phyloP scores from a whole-genome alignment of 1,139 yeast species.

The Suhomyces maxii region DNA sequence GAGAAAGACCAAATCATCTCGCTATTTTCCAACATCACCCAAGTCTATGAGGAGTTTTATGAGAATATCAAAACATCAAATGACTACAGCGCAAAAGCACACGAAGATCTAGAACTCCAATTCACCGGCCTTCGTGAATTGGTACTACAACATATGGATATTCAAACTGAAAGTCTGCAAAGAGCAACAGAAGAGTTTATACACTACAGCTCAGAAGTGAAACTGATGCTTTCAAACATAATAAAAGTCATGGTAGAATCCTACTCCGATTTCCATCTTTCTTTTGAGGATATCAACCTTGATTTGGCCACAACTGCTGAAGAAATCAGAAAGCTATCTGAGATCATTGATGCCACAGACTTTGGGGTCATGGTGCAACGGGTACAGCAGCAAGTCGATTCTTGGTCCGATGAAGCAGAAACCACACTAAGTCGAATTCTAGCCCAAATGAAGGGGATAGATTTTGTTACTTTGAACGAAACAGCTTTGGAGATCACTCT shows the following conservation, averaged over 20 bases:
- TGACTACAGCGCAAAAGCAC: conserved; percentile 11
- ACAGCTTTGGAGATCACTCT: not conserved
- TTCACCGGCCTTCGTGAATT: conserved; percentile 7
- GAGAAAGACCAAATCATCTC: conserved; percentile 52
- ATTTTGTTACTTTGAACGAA: conserved; percentile 2
- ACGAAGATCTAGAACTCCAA: conserved; percentile 5
- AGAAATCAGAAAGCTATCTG: conserved; percentile 6
- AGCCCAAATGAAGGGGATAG: not conserved
- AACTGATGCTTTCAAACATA: conserved; percentile 10
- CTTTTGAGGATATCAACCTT: not conserved
- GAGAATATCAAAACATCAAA: conserved; percentile 19
- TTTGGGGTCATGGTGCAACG: not conserved
- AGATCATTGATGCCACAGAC: not conserved
- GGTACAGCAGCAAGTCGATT: not conserved
- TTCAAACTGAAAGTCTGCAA: conserved; percentile 1
- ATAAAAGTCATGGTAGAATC: not conserved
- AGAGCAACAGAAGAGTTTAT: conserved; percentile 12
- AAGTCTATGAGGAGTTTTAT: conserved; percentile 24
- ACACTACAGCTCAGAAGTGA: conserved; percentile 11
- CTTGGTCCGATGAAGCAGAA: conserved; percentile 3
- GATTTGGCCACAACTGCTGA: not conserved
- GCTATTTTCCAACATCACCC: conserved; percentile 49
- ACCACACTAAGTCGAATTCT: not conserved
- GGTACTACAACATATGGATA: conserved; percentile 9
- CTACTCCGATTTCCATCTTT: not conserved